Percentiles rank a stretch among this genome's conserved stretches.
These are phyloP conservation scores for Septoria linicola DNA, from an alignment of 2,329 filamentous ascomycete genomes.

Conservation along the genomic window DNA sequence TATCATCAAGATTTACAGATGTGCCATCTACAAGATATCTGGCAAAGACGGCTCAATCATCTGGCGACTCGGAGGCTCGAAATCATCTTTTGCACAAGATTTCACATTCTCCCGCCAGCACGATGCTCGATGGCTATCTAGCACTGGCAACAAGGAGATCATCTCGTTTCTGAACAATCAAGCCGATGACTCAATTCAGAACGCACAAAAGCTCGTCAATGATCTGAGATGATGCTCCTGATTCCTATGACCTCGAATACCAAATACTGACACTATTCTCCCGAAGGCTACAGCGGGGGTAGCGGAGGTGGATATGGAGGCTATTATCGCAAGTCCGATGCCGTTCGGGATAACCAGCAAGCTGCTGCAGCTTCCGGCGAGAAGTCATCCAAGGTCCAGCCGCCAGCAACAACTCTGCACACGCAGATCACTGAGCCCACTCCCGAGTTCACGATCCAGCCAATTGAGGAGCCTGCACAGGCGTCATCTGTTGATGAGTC, in stretches of 20 bases:
- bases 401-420: not conserved
- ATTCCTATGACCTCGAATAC: too few relatives aligned
- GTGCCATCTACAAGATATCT: conserved; percentile 41
- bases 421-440: too few relatives aligned
- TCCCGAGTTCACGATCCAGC: too few relatives aligned
- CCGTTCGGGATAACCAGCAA: not conserved
- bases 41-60: conserved; percentile 38
- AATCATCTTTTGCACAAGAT: conserved; percentile 14
- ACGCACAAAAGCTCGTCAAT: too few relatives aligned
- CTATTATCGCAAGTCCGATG: conserved; percentile 2
- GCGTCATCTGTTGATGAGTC: too few relatives aligned
- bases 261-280: too few relatives aligned
- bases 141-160: conserved; percentile 4
- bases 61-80: conserved; percentile 38
- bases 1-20: conserved; percentile 43
- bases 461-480: too few relatives aligned
- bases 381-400: not conserved
- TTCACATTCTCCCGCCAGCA: conserved; percentile 21
- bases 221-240: too few relatives aligned
- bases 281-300: too few relatives aligned
- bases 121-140: conserved; percentile 18
- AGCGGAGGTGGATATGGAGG: not conserved
- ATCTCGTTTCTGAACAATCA: conserved; percentile 21
- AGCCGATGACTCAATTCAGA: conserved; percentile 5
- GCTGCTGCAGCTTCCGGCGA: too few relatives aligned